phyloP scores from a whole-genome alignment of 176 grass and related monocot genomes.

The Elaeis guineensis region DNA sequence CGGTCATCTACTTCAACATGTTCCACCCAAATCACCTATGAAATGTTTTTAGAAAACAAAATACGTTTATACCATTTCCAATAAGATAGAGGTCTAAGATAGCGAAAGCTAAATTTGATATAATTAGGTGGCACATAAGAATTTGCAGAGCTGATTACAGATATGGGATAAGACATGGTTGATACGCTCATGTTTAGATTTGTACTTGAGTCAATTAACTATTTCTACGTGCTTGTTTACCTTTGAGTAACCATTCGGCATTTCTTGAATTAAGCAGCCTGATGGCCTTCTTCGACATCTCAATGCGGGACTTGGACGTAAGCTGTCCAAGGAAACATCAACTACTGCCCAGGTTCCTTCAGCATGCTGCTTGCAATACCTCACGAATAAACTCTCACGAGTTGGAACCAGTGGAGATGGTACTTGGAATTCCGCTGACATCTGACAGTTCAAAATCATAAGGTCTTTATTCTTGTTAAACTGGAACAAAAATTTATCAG shows the following conservation, averaged over 20 bases:
- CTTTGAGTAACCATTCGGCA: constrained; percentile 19
- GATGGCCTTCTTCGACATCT: constrained; percentile 18
- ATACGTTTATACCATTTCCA: no score
- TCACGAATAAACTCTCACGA: constrained; percentile 13
- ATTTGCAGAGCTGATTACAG: no score
- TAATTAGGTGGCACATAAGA: no score
- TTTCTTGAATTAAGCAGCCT: constrained; percentile 17
- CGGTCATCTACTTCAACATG: constrained; percentile 18
- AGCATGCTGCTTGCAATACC: constrained; percentile 13
- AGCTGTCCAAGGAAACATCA: constrained; percentile 18
- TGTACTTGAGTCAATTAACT: no score
- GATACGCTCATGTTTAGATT: no score
- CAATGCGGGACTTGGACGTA: not conserved
- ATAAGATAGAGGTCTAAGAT: no score
- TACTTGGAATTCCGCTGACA: constrained; percentile 15
- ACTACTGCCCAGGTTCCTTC: constrained; percentile 20
- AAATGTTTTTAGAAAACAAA: not conserved
- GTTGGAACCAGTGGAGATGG: constrained; percentile 15
- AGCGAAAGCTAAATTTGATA: no score
- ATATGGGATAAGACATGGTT: no score
- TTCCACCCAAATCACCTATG: constrained; percentile 16
- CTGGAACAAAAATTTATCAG: no score
- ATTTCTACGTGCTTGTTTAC: not conserved
- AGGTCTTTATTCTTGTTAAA: no score
- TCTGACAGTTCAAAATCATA: not conserved